phyloP scores from a whole-genome alignment of 2,329 filamentous ascomycete genomes.

The Ophiostoma ips region DNA sequence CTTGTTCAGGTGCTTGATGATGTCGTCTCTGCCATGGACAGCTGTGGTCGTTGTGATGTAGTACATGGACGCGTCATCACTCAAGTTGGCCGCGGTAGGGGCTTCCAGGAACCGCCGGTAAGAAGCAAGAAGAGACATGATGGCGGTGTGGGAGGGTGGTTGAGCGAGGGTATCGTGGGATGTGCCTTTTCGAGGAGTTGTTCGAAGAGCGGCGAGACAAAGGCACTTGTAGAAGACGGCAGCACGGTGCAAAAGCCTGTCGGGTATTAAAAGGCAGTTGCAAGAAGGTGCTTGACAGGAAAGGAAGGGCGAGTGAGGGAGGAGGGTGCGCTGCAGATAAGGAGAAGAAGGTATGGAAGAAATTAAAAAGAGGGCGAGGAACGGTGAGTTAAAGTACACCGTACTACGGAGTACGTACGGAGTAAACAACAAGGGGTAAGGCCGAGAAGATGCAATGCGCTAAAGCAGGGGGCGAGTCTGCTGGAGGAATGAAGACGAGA shows the following conservation, averaged over 20 bases:
- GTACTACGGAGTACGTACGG: too few species aligned
- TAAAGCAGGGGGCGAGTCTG: constrained; percentile 6
- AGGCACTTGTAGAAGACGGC: too few species aligned
- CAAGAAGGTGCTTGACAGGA: neutral
- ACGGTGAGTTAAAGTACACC: neutral
- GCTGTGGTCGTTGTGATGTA: constrained; percentile 83
- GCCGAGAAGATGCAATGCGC: constrained; percentile 2
- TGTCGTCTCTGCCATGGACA: constrained; percentile 55
- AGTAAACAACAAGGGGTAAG: neutral
- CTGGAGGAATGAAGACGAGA: neutral
- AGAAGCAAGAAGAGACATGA: constrained; percentile 35
- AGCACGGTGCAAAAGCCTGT: too few species aligned
- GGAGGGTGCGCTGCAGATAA: neutral
- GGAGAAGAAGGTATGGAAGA: neutral
- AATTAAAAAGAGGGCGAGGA: neutral
- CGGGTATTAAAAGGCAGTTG: neutral
- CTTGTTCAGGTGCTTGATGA: constrained; percentile 67
- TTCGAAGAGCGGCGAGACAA: too few species aligned
- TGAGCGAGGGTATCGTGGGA: neutral
- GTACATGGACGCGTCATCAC: constrained; percentile 55
- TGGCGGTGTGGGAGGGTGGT: neutral
- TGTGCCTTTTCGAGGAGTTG: too few species aligned
- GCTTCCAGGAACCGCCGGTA: constrained; percentile 63
- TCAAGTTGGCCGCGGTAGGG: constrained; percentile 49
- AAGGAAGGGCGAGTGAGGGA: neutral